Evolutionary conservation across 208 protist species (phyloP).

Genomic region (Trypanosoma mega): DNA sequence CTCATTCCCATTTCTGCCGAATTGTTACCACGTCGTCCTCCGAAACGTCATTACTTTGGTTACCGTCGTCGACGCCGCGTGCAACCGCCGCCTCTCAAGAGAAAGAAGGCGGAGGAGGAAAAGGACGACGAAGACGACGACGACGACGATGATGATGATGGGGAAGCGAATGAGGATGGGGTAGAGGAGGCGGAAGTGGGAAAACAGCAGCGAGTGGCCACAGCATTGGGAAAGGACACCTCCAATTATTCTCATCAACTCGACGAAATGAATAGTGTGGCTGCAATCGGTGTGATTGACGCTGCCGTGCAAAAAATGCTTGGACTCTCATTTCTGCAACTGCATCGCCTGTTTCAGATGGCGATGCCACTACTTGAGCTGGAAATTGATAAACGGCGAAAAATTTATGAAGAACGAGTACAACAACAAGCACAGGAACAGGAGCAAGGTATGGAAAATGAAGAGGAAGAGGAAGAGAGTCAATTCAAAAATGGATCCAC

Average conservation of each 20-base stretch:
- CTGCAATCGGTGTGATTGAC: neutral
- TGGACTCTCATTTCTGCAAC: slow-evolving; percentile 22
- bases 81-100: neutral
- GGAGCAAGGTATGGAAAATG: neutral
- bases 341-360: slow-evolving; percentile 21
- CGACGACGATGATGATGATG: neutral
- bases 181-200: neutral
- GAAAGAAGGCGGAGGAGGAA: slow-evolving; percentile 13
- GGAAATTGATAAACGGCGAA: slow-evolving; percentile 13
- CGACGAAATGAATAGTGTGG: neutral
- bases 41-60: slow-evolving; percentile 25
- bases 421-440: slow-evolving; percentile 1
- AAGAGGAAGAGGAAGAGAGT: neutral
- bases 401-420: neutral
- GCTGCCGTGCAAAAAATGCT: neutral
- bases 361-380: slow-evolving; percentile 20
- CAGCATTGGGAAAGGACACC: too few species aligned
- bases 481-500: neutral
- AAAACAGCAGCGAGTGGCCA: neutral
- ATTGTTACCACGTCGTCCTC: slow-evolving; percentile 2
- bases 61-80: slow-evolving; percentile 32
- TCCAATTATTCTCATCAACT: too few species aligned
- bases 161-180: neutral
- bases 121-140: slow-evolving; percentile 15
- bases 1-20: slow-evolving; percentile 22